phyloP scores from a whole-genome alignment of 2,329 filamentous ascomycete species.

The Sporothrix sp. region DNA sequence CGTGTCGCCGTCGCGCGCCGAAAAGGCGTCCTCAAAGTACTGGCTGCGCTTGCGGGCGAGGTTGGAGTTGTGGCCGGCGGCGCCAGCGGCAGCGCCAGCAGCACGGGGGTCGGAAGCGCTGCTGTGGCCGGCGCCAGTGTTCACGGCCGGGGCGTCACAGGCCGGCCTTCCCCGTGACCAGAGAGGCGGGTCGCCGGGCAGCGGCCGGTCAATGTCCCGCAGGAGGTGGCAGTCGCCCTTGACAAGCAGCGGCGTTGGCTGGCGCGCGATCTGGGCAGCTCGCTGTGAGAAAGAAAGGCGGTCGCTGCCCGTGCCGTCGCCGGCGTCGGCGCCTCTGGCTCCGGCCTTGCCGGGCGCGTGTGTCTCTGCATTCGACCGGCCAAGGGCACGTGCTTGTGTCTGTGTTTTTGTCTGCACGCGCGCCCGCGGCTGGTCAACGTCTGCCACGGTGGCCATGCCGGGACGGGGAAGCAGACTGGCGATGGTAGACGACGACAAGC shows the following conservation, averaged over 20 bases:
- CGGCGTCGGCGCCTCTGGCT: background rate
- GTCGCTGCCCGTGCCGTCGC: background rate
- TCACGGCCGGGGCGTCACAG: background rate
- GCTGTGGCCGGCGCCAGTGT: background rate
- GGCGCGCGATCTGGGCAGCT: slow-evolving; percentile 1
- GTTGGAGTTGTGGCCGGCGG: background rate
- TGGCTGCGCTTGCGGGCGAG: slow-evolving; percentile 27
- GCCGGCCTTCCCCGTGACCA: slow-evolving; percentile 23
- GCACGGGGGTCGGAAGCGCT: background rate
- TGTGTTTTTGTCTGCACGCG: background rate
- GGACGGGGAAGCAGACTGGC: background rate
- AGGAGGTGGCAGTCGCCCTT: slow-evolving; percentile 28
- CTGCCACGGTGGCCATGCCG: background rate
- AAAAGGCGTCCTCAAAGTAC: slow-evolving; percentile 39
- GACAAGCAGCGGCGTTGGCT: slow-evolving; percentile 23
- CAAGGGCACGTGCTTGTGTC: background rate
- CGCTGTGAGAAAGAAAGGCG: slow-evolving; percentile 15
- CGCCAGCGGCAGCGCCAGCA: background rate
- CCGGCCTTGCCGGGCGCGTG: background rate
- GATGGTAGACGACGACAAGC: too few species aligned
- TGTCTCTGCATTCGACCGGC: background rate
- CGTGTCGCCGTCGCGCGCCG: slow-evolving; percentile 23
- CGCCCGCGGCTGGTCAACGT: background rate
- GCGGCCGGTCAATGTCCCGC: slow-evolving; percentile 31
- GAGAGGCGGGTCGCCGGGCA: slow-evolving; percentile 29